Conservation (phyloP, 2,329 filamentous ascomycete genomes). For the Fusarium verticillioides region DNA sequence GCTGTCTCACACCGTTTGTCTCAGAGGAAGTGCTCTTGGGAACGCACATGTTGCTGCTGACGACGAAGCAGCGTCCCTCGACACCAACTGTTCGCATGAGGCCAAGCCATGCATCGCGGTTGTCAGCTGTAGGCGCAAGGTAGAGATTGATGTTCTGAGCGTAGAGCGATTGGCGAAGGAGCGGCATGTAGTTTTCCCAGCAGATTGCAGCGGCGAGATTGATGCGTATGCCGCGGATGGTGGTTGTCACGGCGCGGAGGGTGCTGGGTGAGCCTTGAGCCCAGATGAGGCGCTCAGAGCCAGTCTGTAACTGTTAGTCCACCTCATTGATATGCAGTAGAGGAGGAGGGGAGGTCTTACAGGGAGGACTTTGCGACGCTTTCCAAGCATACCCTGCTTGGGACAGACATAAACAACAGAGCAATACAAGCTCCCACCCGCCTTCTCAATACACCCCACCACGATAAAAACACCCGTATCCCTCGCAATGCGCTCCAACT, state of each 20-base stretch:
- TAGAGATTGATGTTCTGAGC: slow-evolving; percentile 92
- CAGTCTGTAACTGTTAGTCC: slow-evolving; percentile 64
- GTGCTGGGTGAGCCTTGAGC: slow-evolving; percentile 84
- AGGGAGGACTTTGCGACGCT: slow-evolving; percentile 92
- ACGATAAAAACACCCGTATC: slow-evolving; percentile 86
- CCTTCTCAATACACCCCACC: slow-evolving; percentile 80
- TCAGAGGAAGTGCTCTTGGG: slow-evolving; percentile 44
- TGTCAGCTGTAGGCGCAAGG: slow-evolving; percentile 89
- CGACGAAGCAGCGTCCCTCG: slow-evolving; percentile 86
- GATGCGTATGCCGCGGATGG: slow-evolving; percentile 80
- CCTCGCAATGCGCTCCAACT: slow-evolving; percentile 78
- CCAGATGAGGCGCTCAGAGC: slow-evolving; percentile 86
- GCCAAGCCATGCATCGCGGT: slow-evolving; percentile 81
- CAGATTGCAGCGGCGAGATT: slow-evolving; percentile 90
- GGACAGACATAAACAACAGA: slow-evolving; percentile 85
- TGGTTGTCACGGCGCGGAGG: slow-evolving; percentile 80
- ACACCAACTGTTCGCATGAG: slow-evolving; percentile 84
- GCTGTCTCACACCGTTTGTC: slow-evolving; percentile 10
- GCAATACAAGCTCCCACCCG: slow-evolving; percentile 87
- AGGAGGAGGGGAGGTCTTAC: slow-evolving; percentile 57
- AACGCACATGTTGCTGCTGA: slow-evolving; percentile 87
- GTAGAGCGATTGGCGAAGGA: slow-evolving; percentile 85
- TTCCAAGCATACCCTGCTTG: slow-evolving; percentile 76
- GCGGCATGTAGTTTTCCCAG: slow-evolving; percentile 97
- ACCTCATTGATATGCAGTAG: background rate